These are phyloP conservation scores for Westerdykella ornata DNA, from an alignment of 2,329 filamentous ascomycete genomes.

Conservation along the genomic window DNA sequence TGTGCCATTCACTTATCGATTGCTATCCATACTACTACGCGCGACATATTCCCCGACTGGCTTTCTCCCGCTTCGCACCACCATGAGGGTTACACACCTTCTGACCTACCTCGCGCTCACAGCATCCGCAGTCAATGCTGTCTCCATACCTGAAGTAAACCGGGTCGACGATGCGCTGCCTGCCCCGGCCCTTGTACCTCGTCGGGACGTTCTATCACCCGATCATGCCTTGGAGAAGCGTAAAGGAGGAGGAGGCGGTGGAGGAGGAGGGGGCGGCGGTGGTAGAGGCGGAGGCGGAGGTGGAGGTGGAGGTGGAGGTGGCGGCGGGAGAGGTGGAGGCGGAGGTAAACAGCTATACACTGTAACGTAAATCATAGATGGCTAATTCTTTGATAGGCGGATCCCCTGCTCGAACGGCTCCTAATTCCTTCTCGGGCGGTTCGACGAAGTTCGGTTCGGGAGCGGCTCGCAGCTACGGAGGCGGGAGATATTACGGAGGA, in stretches of 20 bases:
- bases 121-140: conserved; percentile 18
- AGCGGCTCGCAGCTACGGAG: conserved; percentile 51
- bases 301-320: conserved; percentile 2
- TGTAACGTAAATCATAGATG: conserved; percentile 1
- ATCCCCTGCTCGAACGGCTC: conserved; percentile 14
- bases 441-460: conserved; percentile 54
- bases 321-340: neutral
- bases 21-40: no score
- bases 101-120: conserved; percentile 19
- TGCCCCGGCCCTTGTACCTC: conserved; percentile 12
- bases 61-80: neutral
- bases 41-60: neutral
- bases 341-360: neutral
- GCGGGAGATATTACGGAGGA: conserved; percentile 61
- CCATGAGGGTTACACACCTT: conserved; percentile 23
- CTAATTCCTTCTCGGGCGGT: conserved; percentile 32
- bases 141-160: conserved; percentile 24
- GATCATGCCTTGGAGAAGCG: conserved; percentile 33
- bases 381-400: neutral
- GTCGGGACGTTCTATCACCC: conserved; percentile 22
- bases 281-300: conserved; percentile 7
- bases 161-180: conserved; percentile 17
- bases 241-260: conserved; percentile 32
- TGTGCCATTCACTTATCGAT: no score
- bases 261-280: conserved; percentile 18